These are phyloP conservation scores for Maudiozyma bulderi DNA, from an alignment of 805 yeast species.

Conservation along the genomic window DNA sequence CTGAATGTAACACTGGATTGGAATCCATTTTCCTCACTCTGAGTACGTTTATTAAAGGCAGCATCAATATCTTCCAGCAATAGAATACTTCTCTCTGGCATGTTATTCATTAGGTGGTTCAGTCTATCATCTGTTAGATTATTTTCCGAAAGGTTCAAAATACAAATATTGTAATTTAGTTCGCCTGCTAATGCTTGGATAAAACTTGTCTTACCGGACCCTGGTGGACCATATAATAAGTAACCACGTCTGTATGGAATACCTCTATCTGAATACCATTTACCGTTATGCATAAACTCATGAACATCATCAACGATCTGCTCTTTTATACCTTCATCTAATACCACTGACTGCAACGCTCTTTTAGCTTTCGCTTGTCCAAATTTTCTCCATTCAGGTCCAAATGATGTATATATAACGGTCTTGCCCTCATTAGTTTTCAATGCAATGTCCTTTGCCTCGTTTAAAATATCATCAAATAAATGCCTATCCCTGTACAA, in stretches of 20 bases:
- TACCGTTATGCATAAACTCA: conserved; percentile 70
- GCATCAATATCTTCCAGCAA: conserved; percentile 92
- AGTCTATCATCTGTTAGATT: conserved; percentile 90
- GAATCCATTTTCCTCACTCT: conserved; percentile 66
- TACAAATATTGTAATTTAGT: conserved; percentile 89
- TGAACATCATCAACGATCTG: conserved; percentile 57
- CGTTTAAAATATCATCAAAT: conserved; percentile 61
- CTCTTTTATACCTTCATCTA: conserved; percentile 68
- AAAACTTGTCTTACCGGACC: conserved; percentile 91
- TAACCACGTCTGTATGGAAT: conserved; percentile 96
- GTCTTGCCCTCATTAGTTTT: conserved; percentile 85
- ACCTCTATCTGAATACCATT: conserved; percentile 94
- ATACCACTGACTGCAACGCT: conserved; percentile 70
- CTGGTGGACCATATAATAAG: conserved; percentile 92
- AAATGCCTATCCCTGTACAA: conserved; percentile 69
- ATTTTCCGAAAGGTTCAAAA: conserved; percentile 80
- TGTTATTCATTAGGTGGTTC: conserved; percentile 91
- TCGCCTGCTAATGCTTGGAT: conserved; percentile 97
- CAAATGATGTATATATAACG: conserved; percentile 88
- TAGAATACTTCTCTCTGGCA: conserved; percentile 80
- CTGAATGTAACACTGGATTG: conserved; percentile 89
- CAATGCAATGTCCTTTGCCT: conserved; percentile 78
- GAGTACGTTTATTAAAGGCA: conserved; percentile 78
- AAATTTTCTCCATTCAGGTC: conserved; percentile 97
- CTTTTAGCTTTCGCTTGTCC: conserved; percentile 91